Percentiles rank a stretch among this genome's conserved stretches.
These are phyloP conservation scores for Oidiodendron maius DNA, from an alignment of 495 filamentous ascomycete genomes.

Conservation along the genomic window DNA sequence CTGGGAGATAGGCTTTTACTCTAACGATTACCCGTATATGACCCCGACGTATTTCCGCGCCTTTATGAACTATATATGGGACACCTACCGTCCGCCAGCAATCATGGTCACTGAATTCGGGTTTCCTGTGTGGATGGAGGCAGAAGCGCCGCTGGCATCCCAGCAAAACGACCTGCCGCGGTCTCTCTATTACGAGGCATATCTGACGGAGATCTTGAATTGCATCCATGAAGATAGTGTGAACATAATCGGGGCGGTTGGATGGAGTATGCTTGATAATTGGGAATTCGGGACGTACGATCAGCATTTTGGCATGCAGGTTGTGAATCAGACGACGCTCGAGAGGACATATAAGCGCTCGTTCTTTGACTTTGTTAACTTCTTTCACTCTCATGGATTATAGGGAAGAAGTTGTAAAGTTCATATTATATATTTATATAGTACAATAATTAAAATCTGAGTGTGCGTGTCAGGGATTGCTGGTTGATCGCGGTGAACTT, in stretches of 20 bases:
- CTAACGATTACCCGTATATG: too few species aligned
- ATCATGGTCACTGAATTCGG: neutral
- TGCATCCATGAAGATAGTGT: slow-evolving; percentile 39
- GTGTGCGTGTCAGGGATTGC: too few species aligned
- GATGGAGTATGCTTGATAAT: neutral
- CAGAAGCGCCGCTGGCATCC: slow-evolving; percentile 15
- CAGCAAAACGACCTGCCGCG: neutral
- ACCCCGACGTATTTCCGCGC: too few species aligned
- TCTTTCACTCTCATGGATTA: slow-evolving; percentile 7
- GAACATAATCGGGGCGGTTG: slow-evolving; percentile 23
- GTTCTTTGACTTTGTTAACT: slow-evolving; percentile 17
- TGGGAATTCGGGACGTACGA: neutral
- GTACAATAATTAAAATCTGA: too few species aligned
- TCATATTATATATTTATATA: too few species aligned
- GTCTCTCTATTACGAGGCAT: slow-evolving; percentile 21
- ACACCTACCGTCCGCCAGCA: neutral
- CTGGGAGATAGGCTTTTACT: too few species aligned
- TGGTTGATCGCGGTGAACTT: too few species aligned
- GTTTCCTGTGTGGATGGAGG: slow-evolving; percentile 5
- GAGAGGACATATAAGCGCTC: slow-evolving; percentile 7
- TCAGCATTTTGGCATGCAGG: neutral
- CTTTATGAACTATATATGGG: neutral
- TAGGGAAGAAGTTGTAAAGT: too few species aligned
- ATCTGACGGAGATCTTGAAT: slow-evolving; percentile 36
- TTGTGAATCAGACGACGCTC: neutral